Percentiles rank a stretch among this genome's conserved stretches.
These are phyloP conservation scores for Colletotrichum simmondsii DNA, from an alignment of 2,329 filamentous ascomycete genomes.

Conservation along the genomic window DNA sequence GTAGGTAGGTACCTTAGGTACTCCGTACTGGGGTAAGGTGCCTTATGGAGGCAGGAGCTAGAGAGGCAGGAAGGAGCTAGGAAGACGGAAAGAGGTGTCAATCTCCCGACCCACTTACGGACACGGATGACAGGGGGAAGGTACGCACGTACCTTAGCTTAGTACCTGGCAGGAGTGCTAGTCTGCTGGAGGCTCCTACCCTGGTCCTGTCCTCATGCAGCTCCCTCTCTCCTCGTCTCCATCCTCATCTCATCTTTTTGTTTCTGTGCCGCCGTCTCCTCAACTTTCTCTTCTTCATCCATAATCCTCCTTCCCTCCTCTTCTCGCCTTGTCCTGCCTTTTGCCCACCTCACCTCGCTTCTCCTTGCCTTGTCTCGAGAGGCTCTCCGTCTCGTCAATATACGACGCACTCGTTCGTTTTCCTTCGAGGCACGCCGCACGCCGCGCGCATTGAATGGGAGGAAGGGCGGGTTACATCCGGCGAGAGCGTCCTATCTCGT, in stretches of 20 bases:
- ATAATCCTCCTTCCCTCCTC: background rate
- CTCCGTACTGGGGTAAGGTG: background rate
- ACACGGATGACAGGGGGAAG: slow-evolving; percentile 12
- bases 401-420: slow-evolving; percentile 1
- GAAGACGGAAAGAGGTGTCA: slow-evolving; percentile 17
- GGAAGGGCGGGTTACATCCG: slow-evolving; percentile 28
- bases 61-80: background rate
- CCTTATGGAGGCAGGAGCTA: background rate
- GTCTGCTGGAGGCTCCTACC: background rate
- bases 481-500: slow-evolving; percentile 20
- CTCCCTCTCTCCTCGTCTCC: background rate
- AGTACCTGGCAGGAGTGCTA: background rate
- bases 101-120: slow-evolving; percentile 27
- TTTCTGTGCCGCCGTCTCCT: background rate
- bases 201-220: background rate
- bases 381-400: background rate
- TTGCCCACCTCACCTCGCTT: background rate
- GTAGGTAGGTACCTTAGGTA: background rate
- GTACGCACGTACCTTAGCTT: slow-evolving; percentile 28
- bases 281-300: background rate
- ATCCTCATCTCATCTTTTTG: slow-evolving; percentile 5
- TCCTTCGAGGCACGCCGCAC: slow-evolving; percentile 1
- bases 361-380: background rate
- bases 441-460: background rate
- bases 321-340: background rate